phyloP scores from a whole-genome alignment of 108 stramenopile species.

The Fragilariopsis cylindrus region DNA sequence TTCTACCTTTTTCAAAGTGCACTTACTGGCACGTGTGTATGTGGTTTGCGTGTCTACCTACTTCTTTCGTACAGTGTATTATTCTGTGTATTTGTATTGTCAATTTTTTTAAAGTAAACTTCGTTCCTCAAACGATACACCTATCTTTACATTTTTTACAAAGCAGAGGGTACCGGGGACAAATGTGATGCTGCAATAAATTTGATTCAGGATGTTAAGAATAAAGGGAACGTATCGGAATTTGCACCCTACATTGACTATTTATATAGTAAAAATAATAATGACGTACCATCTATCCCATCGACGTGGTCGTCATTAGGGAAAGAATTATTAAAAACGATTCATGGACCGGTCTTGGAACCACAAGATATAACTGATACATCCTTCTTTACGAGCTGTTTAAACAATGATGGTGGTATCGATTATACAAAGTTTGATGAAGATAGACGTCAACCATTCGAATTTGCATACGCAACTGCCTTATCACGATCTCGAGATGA shows the following conservation, averaged over 20 bases:
- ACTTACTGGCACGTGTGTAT: neutral
- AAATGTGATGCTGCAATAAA: conserved; percentile 40
- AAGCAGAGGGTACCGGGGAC: neutral
- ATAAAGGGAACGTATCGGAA: conserved; percentile 14
- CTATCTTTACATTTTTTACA: neutral
- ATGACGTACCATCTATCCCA: conserved; percentile 17
- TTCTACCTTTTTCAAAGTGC: neutral
- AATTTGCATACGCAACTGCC: conserved; percentile 24
- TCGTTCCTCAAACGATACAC: neutral
- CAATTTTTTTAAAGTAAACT: neutral
- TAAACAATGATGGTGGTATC: neutral
- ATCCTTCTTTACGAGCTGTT: neutral
- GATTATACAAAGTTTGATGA: neutral
- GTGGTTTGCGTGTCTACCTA: neutral
- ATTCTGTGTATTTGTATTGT: neutral
- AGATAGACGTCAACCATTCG: neutral
- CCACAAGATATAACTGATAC: neutral
- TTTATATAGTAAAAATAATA: conserved; percentile 6
- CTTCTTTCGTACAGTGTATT: neutral
- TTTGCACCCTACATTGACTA: conserved; percentile 59
- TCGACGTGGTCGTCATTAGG: conserved; percentile 28
- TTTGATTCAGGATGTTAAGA: conserved; percentile 27
- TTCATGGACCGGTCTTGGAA: conserved; percentile 5
- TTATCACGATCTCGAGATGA: conserved; percentile 22
- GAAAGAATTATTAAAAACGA: neutral